Evolutionary conservation across 2,329 filamentous ascomycete genomes (phyloP), one percentile per base, ranked within the genome.

Genomic region (Aspergillus ochraceoroseus): DNA sequence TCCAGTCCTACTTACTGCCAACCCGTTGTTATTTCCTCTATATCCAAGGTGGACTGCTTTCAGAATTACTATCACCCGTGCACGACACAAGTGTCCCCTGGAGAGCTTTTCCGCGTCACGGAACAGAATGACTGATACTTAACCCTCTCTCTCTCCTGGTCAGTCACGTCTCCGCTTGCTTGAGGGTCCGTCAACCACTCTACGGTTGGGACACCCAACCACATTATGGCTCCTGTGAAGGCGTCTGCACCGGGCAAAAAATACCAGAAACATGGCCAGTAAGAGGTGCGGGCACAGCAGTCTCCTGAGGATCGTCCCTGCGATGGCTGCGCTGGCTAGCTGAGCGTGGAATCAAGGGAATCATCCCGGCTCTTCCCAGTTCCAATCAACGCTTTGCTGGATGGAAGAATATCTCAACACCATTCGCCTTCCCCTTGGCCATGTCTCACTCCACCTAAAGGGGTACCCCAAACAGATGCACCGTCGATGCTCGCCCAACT

Each of bases 231-330:
- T 28, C 32, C 22, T 29, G 31, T 35, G 23, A 41, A 41, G 32
- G 43, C 22, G 33, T 37, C 31, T 33, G 32, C 38, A 31, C 19
- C 25, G 18, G 31, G 32, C 38, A 31, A n/a, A 45, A 47, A 40
- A 43, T 45, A 42, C 38, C 29, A 49, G 47, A 49, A 49, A 49
- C 47, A 44, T 40, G 38, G 44, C 47, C 47, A 49, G 32, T 49
- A 33, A 49, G 33, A 39, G 32, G 22, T 25, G 32, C 8, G 14
- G 30, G 12, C 32, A 39, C 32, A 20, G 20, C 38, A 2, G 9
- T 19, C 29, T n/a, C 27, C 14, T 29, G 15, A 27, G 31, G 41
- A 47, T 44, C 33, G 39, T 32, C 40, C 26, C 33, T 29, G 29
- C 15, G 23, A 15, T 30, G 35, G 41, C 27, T 32, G 17, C 15